Base-by-base conservation (phyloP, 1,139 yeast genomes). In the Hansenula anomala region DNA sequence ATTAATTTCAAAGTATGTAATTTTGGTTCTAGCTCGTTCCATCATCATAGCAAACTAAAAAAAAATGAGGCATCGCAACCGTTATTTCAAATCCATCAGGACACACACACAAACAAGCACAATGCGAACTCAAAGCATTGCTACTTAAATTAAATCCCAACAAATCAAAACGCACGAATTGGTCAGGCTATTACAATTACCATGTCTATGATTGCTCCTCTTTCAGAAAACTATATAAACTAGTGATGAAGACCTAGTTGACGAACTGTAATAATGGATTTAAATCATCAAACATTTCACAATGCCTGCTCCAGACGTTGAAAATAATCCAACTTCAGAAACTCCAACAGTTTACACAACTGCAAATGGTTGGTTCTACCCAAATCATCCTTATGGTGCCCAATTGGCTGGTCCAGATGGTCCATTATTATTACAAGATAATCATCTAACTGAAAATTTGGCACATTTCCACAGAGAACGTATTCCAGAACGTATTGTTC, bases 381-480 rank as follows among this genome's bases (percentile, higher is more conserved):
- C 56, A 24, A 75, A 73, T 49, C 73, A 50, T 67, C 75, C 89
- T 32, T 73, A 75, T 52, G 83, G 85, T 39, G 66, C 85, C 30
- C 80, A 78, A 60, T 69, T 81, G 58, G 63, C 82, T 36, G 86
- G 88, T 48, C 70, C 81, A 44, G 78, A 75, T 49, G 90, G 95
- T 46, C 90, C 95, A 25, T 67, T 84, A 51, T 69, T 85, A 44
- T 61, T 86, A 51, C 95, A 86, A 63, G 95, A 86, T 60, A 78
- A 79, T 64, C 84, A 82, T 63, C 67, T 85, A 56, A 73, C 85
- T 55, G 95, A 86, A 56, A 70, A 84, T 31, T 66, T 86, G 39
- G 85, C 95, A 23, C 94, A 84, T 61, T 86, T 86, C 55, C 92
- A 84, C 67, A 76, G 95, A 55, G 95, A 87, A 66, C 74, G 95